phyloP scores from a whole-genome alignment of 2,329 filamentous ascomycete genomes.

The Ophiocordyceps robertsii region DNA sequence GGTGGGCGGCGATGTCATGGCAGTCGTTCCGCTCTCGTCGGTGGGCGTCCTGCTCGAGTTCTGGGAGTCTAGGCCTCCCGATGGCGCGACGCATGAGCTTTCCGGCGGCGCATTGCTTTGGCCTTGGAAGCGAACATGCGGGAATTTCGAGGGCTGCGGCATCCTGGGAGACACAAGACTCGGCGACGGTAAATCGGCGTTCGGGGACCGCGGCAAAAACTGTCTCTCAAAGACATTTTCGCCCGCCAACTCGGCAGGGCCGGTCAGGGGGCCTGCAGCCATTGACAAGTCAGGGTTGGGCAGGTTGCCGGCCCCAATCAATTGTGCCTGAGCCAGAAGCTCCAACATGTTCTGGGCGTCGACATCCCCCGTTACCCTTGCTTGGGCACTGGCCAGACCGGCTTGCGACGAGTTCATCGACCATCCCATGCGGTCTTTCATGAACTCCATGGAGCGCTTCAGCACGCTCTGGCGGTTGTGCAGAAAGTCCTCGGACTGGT shows the following conservation, averaged over 20 bases:
- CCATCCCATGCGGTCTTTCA: conserved; percentile 85
- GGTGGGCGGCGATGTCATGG: conserved; percentile 37
- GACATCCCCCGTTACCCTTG: conserved; percentile 66
- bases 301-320: conserved; percentile 57
- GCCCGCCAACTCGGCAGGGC: conserved; percentile 58
- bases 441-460: conserved; percentile 90
- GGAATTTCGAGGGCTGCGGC: conserved; percentile 8
- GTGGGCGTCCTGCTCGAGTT: conserved; percentile 40
- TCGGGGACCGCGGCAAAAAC: conserved; percentile 47
- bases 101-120: conserved; percentile 5
- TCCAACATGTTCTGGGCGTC: conserved; percentile 89
- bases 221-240: conserved; percentile 78
- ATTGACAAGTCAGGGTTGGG: conserved; percentile 30
- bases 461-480: conserved; percentile 87
- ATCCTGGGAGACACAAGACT: conserved; percentile 20
- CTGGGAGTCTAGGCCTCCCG: conserved; percentile 24
- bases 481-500: conserved; percentile 84
- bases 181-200: conserved; percentile 30
- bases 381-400: conserved; percentile 70
- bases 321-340: conserved; percentile 65
- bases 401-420: conserved; percentile 51
- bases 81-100: conserved; percentile 5
- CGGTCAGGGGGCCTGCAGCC: conserved; percentile 53
- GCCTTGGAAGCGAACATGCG: conserved; percentile 4
- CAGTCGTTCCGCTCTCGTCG: conserved; percentile 40